A percentile compares a stretch with the other conserved stretches of the same genome.
Conservation (phyloP, 139 green algal genomes). For the Axilococcus clingmanii region DNA sequence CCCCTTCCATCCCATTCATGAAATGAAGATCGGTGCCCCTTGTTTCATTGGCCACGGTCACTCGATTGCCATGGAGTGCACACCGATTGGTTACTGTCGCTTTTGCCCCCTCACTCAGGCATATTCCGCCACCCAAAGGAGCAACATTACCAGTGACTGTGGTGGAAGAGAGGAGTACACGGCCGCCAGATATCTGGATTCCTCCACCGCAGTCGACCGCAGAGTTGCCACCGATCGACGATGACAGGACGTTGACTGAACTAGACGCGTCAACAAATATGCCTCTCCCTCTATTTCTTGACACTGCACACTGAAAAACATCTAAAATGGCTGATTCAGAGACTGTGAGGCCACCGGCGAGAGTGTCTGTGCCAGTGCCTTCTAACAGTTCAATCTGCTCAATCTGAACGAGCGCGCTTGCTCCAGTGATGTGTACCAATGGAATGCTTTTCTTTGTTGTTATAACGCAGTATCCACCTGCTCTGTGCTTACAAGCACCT, state of each 20-base stretch:
- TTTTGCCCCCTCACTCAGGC: conserved; percentile 5
- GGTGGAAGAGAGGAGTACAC: conserved; percentile 1
- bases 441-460: neutral
- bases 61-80: too few species aligned
- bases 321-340: conserved; percentile 11
- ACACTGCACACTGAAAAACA: neutral
- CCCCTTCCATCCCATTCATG: too few species aligned
- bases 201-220: conserved; percentile 9
- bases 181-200: neutral
- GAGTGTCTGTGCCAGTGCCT: neutral
- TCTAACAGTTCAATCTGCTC: conserved; percentile 4
- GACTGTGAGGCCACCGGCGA: conserved; percentile 11
- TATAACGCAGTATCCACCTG: conserved; percentile 1
- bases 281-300: conserved; percentile 3
- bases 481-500: conserved; percentile 1
- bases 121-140: conserved; percentile 9
- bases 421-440: conserved; percentile 14
- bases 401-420: conserved; percentile 14
- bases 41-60: too few species aligned
- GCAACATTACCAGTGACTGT: conserved; percentile 8
- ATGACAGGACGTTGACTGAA: neutral
- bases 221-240: conserved; percentile 2
- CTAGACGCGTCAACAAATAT: neutral
- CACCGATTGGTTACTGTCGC: too few species aligned
- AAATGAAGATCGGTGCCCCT: too few species aligned